Conservation (phyloP, 1,139 yeast species). For the Zygosaccharomyces sapae region DNA sequence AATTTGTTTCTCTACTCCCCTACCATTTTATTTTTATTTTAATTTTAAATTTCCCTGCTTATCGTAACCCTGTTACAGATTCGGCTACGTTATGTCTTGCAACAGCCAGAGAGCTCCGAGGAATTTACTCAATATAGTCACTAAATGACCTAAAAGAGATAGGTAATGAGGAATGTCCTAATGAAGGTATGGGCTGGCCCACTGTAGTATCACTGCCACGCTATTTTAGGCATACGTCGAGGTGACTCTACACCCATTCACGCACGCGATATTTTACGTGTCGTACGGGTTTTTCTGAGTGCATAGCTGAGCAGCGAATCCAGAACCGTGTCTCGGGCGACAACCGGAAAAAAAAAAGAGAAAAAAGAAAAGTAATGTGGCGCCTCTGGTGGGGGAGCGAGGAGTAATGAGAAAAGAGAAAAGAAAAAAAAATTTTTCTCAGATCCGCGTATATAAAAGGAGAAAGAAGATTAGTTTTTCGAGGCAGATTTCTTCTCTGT, state of each 20-base stretch:
- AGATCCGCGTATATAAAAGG: constrained; percentile 11
- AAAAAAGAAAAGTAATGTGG: not conserved
- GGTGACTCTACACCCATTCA: not conserved
- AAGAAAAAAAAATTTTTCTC: constrained; percentile 7
- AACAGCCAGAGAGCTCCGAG: not conserved
- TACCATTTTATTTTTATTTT: not conserved
- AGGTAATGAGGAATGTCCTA: not conserved
- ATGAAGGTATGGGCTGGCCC: not conserved
- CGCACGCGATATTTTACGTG: not conserved
- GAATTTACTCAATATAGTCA: not conserved
- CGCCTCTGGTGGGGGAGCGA: not conserved
- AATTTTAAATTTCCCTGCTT: not conserved
- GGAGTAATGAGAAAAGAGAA: not conserved
- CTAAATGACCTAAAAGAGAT: not conserved
- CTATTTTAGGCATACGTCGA: not conserved
- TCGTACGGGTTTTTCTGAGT: not conserved
- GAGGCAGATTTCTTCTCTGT: not conserved
- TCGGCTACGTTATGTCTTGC: not conserved
- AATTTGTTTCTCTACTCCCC: not conserved
- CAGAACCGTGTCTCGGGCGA: not conserved
- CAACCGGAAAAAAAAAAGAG: not conserved
- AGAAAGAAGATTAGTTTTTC: not conserved
- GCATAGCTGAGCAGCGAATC: not conserved
- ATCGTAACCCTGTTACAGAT: not conserved
- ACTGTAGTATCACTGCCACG: not conserved